A percentile compares a stretch with the other conserved stretches of the same genome.
These are phyloP conservation scores for Wallacemonas sp. DNA, from an alignment of 208 protist species.

Conservation along the genomic window DNA sequence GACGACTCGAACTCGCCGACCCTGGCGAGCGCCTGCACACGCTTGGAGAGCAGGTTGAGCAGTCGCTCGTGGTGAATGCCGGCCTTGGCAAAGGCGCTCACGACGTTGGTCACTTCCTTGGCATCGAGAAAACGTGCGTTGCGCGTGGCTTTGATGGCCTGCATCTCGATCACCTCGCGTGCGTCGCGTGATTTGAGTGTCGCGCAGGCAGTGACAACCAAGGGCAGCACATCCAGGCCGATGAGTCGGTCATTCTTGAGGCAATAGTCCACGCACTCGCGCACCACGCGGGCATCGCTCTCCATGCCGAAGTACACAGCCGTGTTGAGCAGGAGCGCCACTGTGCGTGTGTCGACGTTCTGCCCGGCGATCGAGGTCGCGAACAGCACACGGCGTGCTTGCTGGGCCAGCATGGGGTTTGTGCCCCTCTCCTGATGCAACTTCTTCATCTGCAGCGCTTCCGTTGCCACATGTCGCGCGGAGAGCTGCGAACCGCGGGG, in stretches of 20 bases:
- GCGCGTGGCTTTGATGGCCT: slow-evolving; percentile 80
- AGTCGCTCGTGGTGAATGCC: slow-evolving; percentile 85
- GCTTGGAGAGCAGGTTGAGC: slow-evolving; percentile 71
- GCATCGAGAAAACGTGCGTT: slow-evolving; percentile 88
- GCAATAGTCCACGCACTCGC: slow-evolving; percentile 92
- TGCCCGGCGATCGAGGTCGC: slow-evolving; percentile 86
- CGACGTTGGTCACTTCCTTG: slow-evolving; percentile 84
- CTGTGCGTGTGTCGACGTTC: slow-evolving; percentile 81
- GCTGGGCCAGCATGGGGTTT: slow-evolving; percentile 90
- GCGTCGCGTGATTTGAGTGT: slow-evolving; percentile 91
- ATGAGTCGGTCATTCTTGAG: slow-evolving; percentile 90
- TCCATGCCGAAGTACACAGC: slow-evolving; percentile 94
- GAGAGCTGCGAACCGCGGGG: slow-evolving; percentile 81
- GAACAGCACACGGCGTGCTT: slow-evolving; percentile 88
- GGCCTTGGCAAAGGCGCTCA: slow-evolving; percentile 89
- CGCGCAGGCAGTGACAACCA: slow-evolving; percentile 88
- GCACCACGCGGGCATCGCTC: slow-evolving; percentile 85
- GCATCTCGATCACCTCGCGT: slow-evolving; percentile 90
- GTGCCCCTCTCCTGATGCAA: slow-evolving; percentile 86
- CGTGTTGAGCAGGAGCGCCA: slow-evolving; percentile 86
- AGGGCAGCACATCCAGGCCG: slow-evolving; percentile 77
- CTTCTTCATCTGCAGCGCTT: slow-evolving; percentile 92
- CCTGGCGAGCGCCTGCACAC: slow-evolving; percentile 84
- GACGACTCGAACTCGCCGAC: slow-evolving; percentile 89
- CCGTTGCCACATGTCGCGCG: slow-evolving; percentile 83